A percentile compares a stretch with the other conserved stretches of the same genome.
phyloP scores from a whole-genome alignment of 1,139 yeast species.

The Scheffersomyces titani region DNA sequence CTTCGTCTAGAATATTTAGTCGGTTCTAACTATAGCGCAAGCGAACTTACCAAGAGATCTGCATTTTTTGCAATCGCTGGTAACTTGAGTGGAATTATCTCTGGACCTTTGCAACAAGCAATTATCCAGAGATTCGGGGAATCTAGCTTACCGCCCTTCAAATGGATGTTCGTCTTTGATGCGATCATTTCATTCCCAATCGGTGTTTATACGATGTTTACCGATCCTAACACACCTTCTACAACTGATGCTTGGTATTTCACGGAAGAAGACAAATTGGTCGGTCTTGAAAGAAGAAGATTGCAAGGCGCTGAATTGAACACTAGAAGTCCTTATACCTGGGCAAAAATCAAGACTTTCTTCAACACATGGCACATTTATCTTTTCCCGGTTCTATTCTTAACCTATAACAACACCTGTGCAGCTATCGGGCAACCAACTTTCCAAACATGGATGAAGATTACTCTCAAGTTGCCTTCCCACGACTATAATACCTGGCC shows the following conservation, averaged over 20 bases:
- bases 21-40: conserved; percentile 16
- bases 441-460: conserved; percentile 56
- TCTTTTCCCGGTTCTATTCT: conserved; percentile 49
- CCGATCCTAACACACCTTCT: conserved; percentile 40
- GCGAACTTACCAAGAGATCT: conserved; percentile 50
- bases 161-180: conserved; percentile 43
- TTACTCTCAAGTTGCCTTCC: conserved; percentile 37
- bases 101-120: conserved; percentile 40
- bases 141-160: conserved; percentile 31
- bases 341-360: conserved; percentile 39
- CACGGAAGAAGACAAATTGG: conserved; percentile 31
- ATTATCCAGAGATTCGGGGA: conserved; percentile 29
- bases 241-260: conserved; percentile 42
- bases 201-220: conserved; percentile 36
- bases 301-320: conserved; percentile 48
- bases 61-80: conserved; percentile 50
- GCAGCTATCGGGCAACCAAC: conserved; percentile 48
- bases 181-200: conserved; percentile 39
- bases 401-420: conserved; percentile 51
- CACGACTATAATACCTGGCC: conserved; percentile 50
- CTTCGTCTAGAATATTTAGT: conserved; percentile 12
- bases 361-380: conserved; percentile 52
- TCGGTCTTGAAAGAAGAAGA: conserved; percentile 43
- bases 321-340: conserved; percentile 44
- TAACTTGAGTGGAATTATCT: conserved; percentile 43